These are phyloP conservation scores for Neonectria neomacrospora DNA, from an alignment of 2,329 filamentous ascomycete species.

Conservation along the genomic window DNA sequence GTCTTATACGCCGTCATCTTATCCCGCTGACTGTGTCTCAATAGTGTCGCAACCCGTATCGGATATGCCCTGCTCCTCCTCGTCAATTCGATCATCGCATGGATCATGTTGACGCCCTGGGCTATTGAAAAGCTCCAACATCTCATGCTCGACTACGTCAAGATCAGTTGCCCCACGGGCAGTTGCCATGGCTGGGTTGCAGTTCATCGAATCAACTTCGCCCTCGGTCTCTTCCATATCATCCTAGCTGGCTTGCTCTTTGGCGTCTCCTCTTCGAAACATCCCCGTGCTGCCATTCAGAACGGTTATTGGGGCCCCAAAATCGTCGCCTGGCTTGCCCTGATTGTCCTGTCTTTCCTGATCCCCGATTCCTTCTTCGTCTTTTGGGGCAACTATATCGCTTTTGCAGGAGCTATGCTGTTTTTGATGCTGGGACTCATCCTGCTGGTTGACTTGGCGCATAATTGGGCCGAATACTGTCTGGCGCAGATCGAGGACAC, in stretches of 20 bases:
- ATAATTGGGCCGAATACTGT: constrained; percentile 97
- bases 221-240: constrained; percentile 92
- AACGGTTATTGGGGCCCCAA: constrained; percentile 99
- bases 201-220: constrained; percentile 97
- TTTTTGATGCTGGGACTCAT: constrained; percentile 94
- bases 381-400: constrained; percentile 94
- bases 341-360: constrained; percentile 92
- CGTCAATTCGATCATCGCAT: constrained; percentile 95
- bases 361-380: constrained; percentile 96
- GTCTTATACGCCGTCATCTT: background rate
- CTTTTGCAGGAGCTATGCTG: constrained; percentile 87
- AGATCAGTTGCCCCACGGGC: constrained; percentile 90
- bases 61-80: constrained; percentile 95
- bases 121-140: constrained; percentile 95
- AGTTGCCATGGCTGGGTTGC: constrained; percentile 96
- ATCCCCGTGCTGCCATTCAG: constrained; percentile 87
- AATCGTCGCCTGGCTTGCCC: constrained; percentile 85
- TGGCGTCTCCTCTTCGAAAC: constrained; percentile 87
- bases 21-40: constrained; percentile 30
- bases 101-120: constrained; percentile 99
- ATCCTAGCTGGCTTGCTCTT: constrained; percentile 86
- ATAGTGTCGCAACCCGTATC: constrained; percentile 93
- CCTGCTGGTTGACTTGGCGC: constrained; percentile 91
- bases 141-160: constrained; percentile 93
- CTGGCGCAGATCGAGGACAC: constrained; percentile 91